These are phyloP conservation scores for Diutina sp. DNA, from an alignment of 1,139 yeast genomes.

Conservation along the genomic window DNA sequence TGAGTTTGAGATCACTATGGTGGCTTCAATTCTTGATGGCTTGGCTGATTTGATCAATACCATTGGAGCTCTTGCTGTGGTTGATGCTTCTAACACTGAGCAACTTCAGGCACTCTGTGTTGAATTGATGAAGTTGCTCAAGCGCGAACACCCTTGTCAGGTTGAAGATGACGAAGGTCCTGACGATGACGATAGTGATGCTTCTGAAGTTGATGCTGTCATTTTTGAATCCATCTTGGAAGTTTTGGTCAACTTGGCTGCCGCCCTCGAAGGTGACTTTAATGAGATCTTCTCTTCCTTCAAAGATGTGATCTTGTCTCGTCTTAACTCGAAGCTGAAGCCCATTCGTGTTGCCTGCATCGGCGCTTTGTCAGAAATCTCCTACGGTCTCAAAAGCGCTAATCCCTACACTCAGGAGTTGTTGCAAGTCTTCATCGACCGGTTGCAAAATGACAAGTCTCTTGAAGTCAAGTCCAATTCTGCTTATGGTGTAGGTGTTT, in stretches of 20 bases:
- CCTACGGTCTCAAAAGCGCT: conserved; percentile 56
- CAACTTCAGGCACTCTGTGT: conserved; percentile 55
- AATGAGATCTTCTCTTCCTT: conserved; percentile 59
- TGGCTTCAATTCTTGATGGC: conserved; percentile 66
- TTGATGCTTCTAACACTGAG: conserved; percentile 41
- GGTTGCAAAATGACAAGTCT: conserved; percentile 65
- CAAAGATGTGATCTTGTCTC: conserved; percentile 51
- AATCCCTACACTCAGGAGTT: conserved; percentile 63
- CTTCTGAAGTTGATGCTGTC: conserved; percentile 81
- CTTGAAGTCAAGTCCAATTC: conserved; percentile 91
- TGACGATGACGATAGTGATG: conserved; percentile 45
- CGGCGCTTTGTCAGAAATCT: conserved; percentile 86
- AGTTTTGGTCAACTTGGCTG: conserved; percentile 65
- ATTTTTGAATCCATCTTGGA: conserved; percentile 79
- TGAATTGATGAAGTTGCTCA: conserved; percentile 58
- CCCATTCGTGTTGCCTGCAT: conserved; percentile 71
- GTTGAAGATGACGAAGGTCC: conserved; percentile 32
- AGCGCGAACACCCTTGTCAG: conserved; percentile 78
- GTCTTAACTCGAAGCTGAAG: conserved; percentile 54
- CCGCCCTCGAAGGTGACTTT: conserved; percentile 67
- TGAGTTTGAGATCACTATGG: conserved; percentile 77
- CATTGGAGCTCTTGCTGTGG: conserved; percentile 65
- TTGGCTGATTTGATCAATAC: conserved; percentile 56
- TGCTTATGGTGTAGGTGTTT: conserved; percentile 88
- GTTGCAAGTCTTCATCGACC: conserved; percentile 53